Evolutionary conservation across 164 flowering plant genomes (phyloP).

Genomic region (Cinnamomum micranthum): DNA sequence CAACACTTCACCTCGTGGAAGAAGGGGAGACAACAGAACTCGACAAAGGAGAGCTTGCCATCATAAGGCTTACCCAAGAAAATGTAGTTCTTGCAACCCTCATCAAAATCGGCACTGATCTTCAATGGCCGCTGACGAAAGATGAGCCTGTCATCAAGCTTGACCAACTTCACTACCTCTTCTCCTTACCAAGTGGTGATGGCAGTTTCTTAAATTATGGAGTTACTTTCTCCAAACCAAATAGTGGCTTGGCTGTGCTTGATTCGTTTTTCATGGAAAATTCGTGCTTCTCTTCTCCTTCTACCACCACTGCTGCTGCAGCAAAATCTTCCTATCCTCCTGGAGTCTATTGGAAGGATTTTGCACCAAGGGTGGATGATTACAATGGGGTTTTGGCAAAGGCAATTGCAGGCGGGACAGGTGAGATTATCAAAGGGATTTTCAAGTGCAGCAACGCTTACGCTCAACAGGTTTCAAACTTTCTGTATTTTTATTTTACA

Average conservation of each 20-base stretch:
- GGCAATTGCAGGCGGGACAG: conserved; percentile 86
- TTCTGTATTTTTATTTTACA: too few relatives aligned
- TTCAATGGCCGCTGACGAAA: conserved; percentile 91
- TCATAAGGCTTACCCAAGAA: conserved; percentile 37
- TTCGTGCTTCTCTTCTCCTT: conserved; percentile 34
- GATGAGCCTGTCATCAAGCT: conserved; percentile 89
- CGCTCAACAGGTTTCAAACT: conserved; percentile 51
- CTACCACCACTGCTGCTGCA: conserved; percentile 24
- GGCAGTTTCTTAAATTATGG: conserved; percentile 69
- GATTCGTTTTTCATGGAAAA: conserved; percentile 61
- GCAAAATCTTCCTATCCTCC: background rate
- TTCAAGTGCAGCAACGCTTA: conserved; percentile 75
- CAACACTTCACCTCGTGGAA: conserved; percentile 62
- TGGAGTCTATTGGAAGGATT: conserved; percentile 58
- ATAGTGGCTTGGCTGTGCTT: conserved; percentile 34
- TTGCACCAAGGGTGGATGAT: conserved; percentile 67
- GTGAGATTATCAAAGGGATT: conserved; percentile 80
- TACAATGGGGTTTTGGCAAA: conserved; percentile 67
- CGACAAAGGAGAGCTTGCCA: conserved; percentile 51
- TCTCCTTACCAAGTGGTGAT: conserved; percentile 60
- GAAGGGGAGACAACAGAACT: conserved; percentile 55
- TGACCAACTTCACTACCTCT: conserved; percentile 58
- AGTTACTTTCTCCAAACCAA: conserved; percentile 44
- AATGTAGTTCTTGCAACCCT: conserved; percentile 47
- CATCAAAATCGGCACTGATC: conserved; percentile 60